Base-by-base conservation (phyloP, 2,329 filamentous ascomycete species). In the Botrytis fabae region DNA sequence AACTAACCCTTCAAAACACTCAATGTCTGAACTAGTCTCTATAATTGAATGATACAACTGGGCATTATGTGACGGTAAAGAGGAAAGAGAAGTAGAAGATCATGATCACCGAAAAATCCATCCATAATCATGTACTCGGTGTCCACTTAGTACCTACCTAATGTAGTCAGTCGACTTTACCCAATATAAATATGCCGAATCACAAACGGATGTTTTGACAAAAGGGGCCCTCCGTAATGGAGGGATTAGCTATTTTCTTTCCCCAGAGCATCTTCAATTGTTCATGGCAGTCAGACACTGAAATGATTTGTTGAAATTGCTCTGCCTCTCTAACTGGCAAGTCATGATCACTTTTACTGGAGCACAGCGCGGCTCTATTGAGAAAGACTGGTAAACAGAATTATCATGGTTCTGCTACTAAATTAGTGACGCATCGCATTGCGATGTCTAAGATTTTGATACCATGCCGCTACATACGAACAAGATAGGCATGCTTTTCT, bases 351-450 rank as follows among this genome's bases (percentile, higher is more conserved):
- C 5, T 54, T 42, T 68, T 35, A 57, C 25, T 42, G 16, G n/a
- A 42, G 48, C 46, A 42, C 42, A 16, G 18, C 9, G 10, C 35
- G 28, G 10, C 10, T 57, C 22, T 48, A 22, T 16, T 5, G 1
- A 42, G 10, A 14, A 22, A 57, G 18, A 57, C 40, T 68, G 16
- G 46, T 68, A 68, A 51, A 57, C 48, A 68, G 48, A 57, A 54
- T 25, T 32, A n/a, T 38, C 20, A 42, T 42, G 35, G 54, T 32
- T 68, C 48, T 57, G 65, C 25, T 40, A 59, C 40, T 42, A 18
- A 32, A 69, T 69, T 69, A 69, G 48, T 38, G 54, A 42, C 65
- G 25, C 48, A 69, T 44, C 65, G n/a, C 38, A 69, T 44, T 69
- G 48, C 65, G 35, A 69, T 32, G 35, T 59, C 48, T 69, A 57